Evolutionary conservation across 768 basidiomycete genomes (phyloP).

Genomic region (Mycena haematopus): DNA sequence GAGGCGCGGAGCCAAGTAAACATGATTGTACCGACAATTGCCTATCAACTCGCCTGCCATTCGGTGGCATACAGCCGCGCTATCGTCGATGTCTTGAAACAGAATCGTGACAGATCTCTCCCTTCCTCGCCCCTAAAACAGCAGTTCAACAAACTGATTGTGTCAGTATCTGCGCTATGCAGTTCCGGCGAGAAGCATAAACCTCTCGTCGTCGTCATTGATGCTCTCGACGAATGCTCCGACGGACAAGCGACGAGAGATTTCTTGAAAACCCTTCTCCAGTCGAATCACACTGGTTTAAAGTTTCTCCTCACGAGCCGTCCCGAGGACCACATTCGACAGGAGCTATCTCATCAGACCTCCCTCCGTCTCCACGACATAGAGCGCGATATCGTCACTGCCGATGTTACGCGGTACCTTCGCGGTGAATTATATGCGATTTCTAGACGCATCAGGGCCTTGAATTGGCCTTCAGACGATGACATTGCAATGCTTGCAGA

Average conservation of each 20-base stretch:
- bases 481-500: background rate
- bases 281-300: background rate
- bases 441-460: background rate
- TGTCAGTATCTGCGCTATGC: too few species aligned
- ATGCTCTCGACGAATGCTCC: constrained; percentile 6
- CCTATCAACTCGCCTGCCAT: background rate
- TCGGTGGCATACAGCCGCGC: background rate
- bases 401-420: background rate
- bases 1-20: background rate
- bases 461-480: background rate
- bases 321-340: background rate
- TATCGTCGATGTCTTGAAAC: background rate
- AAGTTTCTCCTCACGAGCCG: constrained; percentile 10
- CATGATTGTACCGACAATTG: background rate
- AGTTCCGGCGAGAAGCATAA: too few species aligned
- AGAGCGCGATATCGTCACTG: background rate
- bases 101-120: background rate
- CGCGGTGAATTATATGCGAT: background rate
- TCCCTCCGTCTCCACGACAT: constrained; percentile 3
- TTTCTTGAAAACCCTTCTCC: background rate
- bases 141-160: background rate
- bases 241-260: background rate
- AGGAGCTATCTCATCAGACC: background rate
- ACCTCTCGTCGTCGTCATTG: background rate
- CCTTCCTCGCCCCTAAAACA: background rate